Evolutionary conservation across 2,329 filamentous ascomycete genomes (phyloP), one percentile per base, ranked within the genome.

Genomic region (Epichloe uncinata): DNA sequence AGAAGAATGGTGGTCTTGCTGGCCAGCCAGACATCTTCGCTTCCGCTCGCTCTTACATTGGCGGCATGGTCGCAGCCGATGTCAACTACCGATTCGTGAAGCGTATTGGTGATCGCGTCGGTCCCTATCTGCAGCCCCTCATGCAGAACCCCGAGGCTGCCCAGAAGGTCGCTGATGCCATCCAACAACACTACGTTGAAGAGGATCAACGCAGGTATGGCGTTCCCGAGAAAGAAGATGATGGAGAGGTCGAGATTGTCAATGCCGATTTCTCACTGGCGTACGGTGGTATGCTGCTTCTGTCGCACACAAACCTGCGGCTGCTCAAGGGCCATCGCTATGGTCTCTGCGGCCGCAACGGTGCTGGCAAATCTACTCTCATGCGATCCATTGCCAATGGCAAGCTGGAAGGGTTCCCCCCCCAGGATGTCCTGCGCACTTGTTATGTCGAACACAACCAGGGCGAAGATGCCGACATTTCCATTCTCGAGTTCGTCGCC

Each of bases 381-480:
- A 97, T 98, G 93, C 87, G 88, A 65, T 89, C 86, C 66, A 98
- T 98, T 61, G 87, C 93, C 47, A 85, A 85, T 52, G 91, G 90
- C 63, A 98, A 98, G 75, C 78, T 98, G 3, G 93, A 98, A 69
- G 93, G 93, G 8, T 98, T 98, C 72, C 93, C 93, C 37, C 75
- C 88, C 15, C 89, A 93, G 65, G 89, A 96, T 56, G 84, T 90
- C 52, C 82, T 98, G 60, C 85, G 87, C 60, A 97, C 91, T 11
- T 97, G 91, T 71, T 98, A 97, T 63, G 93, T 98, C 42, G 93
- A 98, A 73, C 93, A 98, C 74, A 97, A 97, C 72, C 91, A 98
- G 70, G 93, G 93, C 50, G 93, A 97, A 68, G 91, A 96, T 69
- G 91, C 93, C 36, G 90, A 97, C 55, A 85, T 97, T 53, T 96